Percentiles rank a stretch among this genome's conserved stretches.
These are phyloP conservation scores for Sanghuangporus sanghuang DNA, from an alignment of 1,284 basidiomycete species.

Conservation along the genomic window DNA sequence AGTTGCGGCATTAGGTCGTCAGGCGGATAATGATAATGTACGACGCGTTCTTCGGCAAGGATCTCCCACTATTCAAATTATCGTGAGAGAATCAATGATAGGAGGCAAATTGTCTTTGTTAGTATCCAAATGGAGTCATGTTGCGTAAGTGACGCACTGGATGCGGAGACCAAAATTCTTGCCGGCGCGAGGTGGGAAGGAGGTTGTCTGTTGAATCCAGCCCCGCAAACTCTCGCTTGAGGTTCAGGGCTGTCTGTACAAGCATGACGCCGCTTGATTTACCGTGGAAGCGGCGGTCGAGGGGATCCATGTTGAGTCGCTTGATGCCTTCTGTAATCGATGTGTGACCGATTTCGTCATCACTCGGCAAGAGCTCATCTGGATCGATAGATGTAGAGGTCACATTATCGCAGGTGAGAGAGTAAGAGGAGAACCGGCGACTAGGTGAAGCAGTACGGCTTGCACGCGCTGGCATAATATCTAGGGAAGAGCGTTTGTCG, in stretches of 20 bases:
- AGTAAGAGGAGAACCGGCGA: conserved; percentile 5
- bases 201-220: conserved; percentile 18
- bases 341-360: conserved; percentile 33
- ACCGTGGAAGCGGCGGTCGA: conserved; percentile 56
- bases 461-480: conserved; percentile 7
- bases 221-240: conserved; percentile 56
- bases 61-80: conserved; percentile 40
- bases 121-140: background rate
- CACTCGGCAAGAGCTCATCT: conserved; percentile 33
- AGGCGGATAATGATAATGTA: conserved; percentile 48
- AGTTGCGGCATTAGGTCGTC: conserved; percentile 56
- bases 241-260: conserved; percentile 56
- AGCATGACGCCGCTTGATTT: conserved; percentile 67
- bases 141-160: conserved; percentile 19
- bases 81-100: conserved; percentile 6
- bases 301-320: conserved; percentile 29
- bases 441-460: conserved; percentile 11
- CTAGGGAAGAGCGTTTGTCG: conserved; percentile 21
- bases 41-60: conserved; percentile 25
- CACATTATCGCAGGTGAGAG: background rate
- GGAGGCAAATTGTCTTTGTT: background rate
- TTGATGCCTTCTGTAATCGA: conserved; percentile 35
- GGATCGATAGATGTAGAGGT: background rate
- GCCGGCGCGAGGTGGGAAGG: conserved; percentile 11
- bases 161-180: conserved; percentile 29